Percentiles rank a stretch among this genome's conserved stretches.
Conservation (phyloP, 176 grass and related monocot genomes). For the Carex littledalei region DNA sequence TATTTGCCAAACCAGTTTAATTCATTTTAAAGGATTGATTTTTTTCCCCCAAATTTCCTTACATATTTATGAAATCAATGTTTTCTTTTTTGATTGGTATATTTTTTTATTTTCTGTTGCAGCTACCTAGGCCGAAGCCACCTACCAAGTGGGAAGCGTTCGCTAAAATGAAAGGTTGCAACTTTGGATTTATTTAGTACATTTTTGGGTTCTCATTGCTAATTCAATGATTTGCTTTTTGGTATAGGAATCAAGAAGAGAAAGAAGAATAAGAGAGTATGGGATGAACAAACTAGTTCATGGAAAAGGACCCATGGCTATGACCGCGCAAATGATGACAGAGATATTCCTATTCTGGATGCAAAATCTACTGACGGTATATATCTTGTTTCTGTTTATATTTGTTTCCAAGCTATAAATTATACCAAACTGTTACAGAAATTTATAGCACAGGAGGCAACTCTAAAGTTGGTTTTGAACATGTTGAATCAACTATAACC, state of each 20-base stretch:
- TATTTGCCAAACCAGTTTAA: neutral
- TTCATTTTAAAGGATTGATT: too few species aligned
- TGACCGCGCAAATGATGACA: constrained; percentile 93
- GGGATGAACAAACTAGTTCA: constrained; percentile 70
- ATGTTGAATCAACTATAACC: neutral
- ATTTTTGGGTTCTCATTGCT: neutral
- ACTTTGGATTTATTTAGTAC: neutral
- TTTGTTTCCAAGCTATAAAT: neutral
- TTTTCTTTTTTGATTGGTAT: neutral
- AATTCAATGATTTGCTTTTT: neutral
- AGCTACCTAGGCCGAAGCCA: constrained; percentile 78
- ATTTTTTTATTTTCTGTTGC: neutral
- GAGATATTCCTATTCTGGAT: constrained; percentile 72
- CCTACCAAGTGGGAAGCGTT: constrained; percentile 93
- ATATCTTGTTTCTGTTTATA: constrained; percentile 13
- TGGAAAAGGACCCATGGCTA: constrained; percentile 89
- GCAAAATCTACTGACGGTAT: constrained; percentile 74
- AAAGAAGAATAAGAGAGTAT: constrained; percentile 84
- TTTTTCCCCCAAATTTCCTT: neutral
- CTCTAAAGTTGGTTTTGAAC: neutral
- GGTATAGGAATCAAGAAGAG: constrained; percentile 55
- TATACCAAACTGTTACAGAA: neutral
- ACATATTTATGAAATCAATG: neutral
- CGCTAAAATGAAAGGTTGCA: constrained; percentile 65
- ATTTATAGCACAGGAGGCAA: neutral